Evolutionary conservation across 768 basidiomycete genomes (phyloP), one percentile per base, ranked within the genome.

Genomic region (Agaricus blazei): DNA sequence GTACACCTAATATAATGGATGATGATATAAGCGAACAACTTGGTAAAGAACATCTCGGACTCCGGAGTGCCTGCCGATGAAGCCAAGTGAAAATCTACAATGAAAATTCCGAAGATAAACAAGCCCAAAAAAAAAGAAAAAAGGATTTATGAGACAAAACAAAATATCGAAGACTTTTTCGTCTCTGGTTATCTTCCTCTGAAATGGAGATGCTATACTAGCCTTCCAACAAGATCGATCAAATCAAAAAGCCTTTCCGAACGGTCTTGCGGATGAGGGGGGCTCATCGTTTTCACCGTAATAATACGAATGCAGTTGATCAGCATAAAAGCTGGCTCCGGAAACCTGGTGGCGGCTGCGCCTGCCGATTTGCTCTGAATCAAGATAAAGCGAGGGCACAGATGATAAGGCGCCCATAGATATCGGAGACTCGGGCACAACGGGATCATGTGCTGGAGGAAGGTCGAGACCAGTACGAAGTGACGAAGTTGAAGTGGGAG

Each of bases 301-400:
- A 27, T 48, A 54, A 41, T 48, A 47, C 5, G 45, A 54, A 23
- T 45, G 54, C 6, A 49, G 34, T 38, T 44, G 54, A 27, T 36
- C 31, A 24, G 48, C 48, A 34, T 55, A 56, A 12, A 42, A 54
- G 46, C 23, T 54, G 15, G 47, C 47, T 42, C 49, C 54, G 27
- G 41, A 54, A 27, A 44, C 48, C 29, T 23, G 23, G 24, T 44
- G 46, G 26, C 38, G 46, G 26, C 38, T 40, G 19, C 4, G 9
- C 12, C 41, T 29, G 26, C 31, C 19, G 4, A 24, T 29, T 27
- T 42, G 54, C n/a, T 43, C 41, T 23, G 28, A 19, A 52, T 29
- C 47, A 48, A 48, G 54, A 31, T 23, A 29, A 3, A 40, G 40
- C 23, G 54, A 48, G 26, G 40, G 37, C 3, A 36, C 12, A 9